Evolutionary conservation across 2,329 filamentous ascomycete species (phyloP).

Genomic region (Cladosporium sp.): DNA sequence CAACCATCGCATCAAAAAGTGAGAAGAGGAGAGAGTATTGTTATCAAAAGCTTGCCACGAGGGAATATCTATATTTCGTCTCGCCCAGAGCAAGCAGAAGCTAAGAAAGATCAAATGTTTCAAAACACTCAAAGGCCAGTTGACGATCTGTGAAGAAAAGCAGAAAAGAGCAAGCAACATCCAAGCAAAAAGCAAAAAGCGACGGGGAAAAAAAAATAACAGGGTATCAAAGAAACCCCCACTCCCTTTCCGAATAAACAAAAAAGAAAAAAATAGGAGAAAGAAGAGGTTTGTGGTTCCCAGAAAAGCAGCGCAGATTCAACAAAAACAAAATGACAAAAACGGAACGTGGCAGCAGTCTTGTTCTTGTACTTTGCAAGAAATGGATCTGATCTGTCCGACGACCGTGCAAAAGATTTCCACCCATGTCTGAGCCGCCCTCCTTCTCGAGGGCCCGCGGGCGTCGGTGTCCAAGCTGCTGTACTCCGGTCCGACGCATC

Average conservation of each 20-base stretch:
- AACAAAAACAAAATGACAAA: background rate
- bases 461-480: background rate
- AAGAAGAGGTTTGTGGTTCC: background rate
- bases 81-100: background rate
- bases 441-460: slow-evolving; percentile 1
- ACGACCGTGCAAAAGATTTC: background rate
- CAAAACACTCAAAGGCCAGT: no score
- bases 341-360: background rate
- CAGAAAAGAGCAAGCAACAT: background rate
- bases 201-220: background rate
- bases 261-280: background rate
- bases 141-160: no score
- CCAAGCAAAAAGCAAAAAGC: background rate
- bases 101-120: background rate
- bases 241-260: background rate
- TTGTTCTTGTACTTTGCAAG: background rate
- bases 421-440: background rate
- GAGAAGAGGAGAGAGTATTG: background rate
- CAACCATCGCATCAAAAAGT: no score
- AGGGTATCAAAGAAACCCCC: slow-evolving; percentile 11
- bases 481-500: slow-evolving; percentile 2
- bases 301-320: background rate
- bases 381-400: background rate
- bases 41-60: background rate
- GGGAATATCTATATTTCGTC: background rate